Base-by-base conservation (phyloP, 2,329 filamentous ascomycete species). In the Trichoderma brevicompactum region DNA sequence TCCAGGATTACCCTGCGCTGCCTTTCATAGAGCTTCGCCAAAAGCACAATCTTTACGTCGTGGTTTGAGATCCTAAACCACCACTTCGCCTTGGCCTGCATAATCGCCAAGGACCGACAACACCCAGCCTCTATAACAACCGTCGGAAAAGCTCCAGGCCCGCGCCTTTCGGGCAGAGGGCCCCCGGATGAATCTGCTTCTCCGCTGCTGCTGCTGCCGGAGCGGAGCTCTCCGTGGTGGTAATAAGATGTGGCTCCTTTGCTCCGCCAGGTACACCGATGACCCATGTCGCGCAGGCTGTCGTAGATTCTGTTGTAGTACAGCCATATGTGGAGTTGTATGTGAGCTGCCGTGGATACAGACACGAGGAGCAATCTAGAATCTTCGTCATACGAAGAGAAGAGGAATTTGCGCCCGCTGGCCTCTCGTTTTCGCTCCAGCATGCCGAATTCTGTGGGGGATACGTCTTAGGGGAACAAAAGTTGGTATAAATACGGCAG, bases 231-330 rank as follows among this genome's bases (percentile, higher is more conserved):
- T 1, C 49, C 49, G 3, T 52, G 28, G 32, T 17, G n/a, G n/a
- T n/a, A 52, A n/a, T 36, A 36, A 38, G 15, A 17, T 34, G 49
- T 38, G 5, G 28, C 49, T 36, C 28, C 49, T 12, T 9, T 52
- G 7, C 2, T 0, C 8, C 5, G 5, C 48, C n/a, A 46, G n/a
- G 4, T 4, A 10, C 9, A 2, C 7, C 7, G 5, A 2, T 17
- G 7, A 2, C n/a, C 43, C 48, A 50, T 34, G 48, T 32, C 8
- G 12, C 13, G 1, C n/a, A 34, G n/a, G 48, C 23, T 28, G 48
- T 10, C 5, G 5, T 15, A 36, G 10, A 52, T 19, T 15, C 17
- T 15, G 12, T 13, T 40, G n/a, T 6, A 2, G 32, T 52, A 52
- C 13, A 52, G 5, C 15, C 8, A 36, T 38, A 36, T 10, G 10